Evolutionary conservation across 2,329 filamentous ascomycete genomes (phyloP), one percentile per base, ranked within the genome.

Genomic region (Sarocladiaceae sp.): DNA sequence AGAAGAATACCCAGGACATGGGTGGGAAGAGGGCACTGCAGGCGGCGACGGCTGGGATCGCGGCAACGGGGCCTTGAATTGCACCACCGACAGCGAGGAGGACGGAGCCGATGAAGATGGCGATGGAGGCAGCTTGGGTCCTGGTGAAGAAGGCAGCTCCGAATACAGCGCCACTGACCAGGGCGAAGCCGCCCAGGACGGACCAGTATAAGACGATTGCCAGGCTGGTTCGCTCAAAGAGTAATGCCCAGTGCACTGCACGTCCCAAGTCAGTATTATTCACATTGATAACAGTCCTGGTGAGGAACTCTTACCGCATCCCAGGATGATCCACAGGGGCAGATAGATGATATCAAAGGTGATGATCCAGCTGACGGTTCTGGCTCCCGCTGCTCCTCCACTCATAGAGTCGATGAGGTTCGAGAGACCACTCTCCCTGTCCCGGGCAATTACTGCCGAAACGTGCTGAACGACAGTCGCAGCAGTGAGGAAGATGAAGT

Each of bases 161-260:
- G 3, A 83, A 83, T 10, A 85, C 72, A n/a, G 72, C 78, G 33
- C 78, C 78, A 15, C 86, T 68, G 3, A 83, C 84, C n/a, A 83
- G 75, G 60, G 60, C 53, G 59, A 67, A 45, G 56, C 76, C 47
- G 57, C 73, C 50, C 60, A 72, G 49, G 52, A 71, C 60, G 66
- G 81, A 62, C 64, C 63, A 67, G 27, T 60, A 58, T 45, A 68
- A 60, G n/a, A 60, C 48, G 13, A 62, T 50, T 15, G 53, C 57
- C 2, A 57, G 50, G 44, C 51, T 61, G 7, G 60, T 54, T 3
- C 47, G 50, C 0, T 54, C 53, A 24, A 64, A 55, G 16, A 63
- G 50, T 2, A 63, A 47, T 7, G 50, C 43, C 49, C 51, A 53
- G 42, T 63, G 63, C 4, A 67, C 52, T 54, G 45, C 21, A 15